phyloP scores from a whole-genome alignment of 805 yeast species.

The Nakazawaea ernobii region DNA sequence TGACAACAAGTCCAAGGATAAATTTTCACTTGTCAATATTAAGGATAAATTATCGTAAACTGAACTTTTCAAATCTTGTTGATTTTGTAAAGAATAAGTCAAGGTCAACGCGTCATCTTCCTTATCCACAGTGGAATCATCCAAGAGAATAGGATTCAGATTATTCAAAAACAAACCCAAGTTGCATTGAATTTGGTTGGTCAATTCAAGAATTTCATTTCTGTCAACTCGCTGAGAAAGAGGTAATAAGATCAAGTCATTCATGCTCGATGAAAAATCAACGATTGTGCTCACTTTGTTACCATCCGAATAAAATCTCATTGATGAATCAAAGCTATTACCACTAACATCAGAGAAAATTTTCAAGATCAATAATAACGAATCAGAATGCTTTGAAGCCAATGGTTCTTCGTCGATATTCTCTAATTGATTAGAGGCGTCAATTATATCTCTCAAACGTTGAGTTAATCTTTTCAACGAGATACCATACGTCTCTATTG shows the following conservation, averaged over 20 bases:
- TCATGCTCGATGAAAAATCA: neutral
- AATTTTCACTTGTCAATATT: neutral
- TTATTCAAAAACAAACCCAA: slow-evolving; percentile 3
- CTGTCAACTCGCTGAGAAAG: slow-evolving; percentile 2
- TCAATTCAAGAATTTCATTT: neutral
- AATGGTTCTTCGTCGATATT: slow-evolving; percentile 25
- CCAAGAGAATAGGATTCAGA: neutral
- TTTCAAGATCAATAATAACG: slow-evolving; percentile 24
- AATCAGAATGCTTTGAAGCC: slow-evolving; percentile 27
- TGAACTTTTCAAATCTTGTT: neutral
- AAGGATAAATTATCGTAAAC: neutral
- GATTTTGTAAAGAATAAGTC: neutral
- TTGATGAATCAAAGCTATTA: slow-evolving; percentile 25
- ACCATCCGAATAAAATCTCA: slow-evolving; percentile 23
- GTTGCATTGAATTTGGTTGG: neutral
- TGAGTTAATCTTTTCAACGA: slow-evolving; percentile 58
- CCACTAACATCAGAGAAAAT: slow-evolving; percentile 24
- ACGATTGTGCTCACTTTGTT: slow-evolving; percentile 16
- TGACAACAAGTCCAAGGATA: neutral
- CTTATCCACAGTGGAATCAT: neutral
- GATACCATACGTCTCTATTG: slow-evolving; percentile 37
- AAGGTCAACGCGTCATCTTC: slow-evolving; percentile 2
- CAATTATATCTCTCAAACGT: slow-evolving; percentile 63
- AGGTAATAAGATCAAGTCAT: slow-evolving; percentile 3
- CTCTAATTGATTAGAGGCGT: slow-evolving; percentile 43